Evolutionary conservation across 139 green algal species (phyloP), one percentile per base, ranked within the genome.

Genomic region (Zygnema cylindricum): DNA sequence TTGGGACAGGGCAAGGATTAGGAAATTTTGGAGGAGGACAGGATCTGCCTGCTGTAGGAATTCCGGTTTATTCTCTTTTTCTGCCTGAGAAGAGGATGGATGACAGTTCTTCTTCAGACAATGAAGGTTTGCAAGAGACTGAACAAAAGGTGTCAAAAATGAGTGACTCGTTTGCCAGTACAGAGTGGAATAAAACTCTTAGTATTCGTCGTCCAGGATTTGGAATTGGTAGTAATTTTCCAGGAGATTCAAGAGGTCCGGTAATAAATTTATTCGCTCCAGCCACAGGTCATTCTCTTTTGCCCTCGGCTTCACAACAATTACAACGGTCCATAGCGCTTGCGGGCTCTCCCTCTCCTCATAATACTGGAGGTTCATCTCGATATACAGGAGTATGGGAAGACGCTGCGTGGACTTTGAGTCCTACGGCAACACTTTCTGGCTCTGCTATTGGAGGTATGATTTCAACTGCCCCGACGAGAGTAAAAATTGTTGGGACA

Each of bases 281-380:
- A 43, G 11, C 71, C 36, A 43, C 36, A 73, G 77, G 38, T 7
- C 32, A 42, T 54, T 54, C 35, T 3, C 76, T 54, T 3, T 41
- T 63, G 77, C 33, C 40, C 16, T 35, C n/a, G 21, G 77, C 77
- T 22, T 84, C 77, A 23, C 77, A 84, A 33, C 77, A 84, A 2
- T n/a, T 84, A 7, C 77, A 84, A 7, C 77, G 77, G 38, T 84
- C 77, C 25, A 84, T 84, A 49, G 33, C 41, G 41, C n/a, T 84
- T 54, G 41, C 35, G 25, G 38, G 77, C 49, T 22, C 30, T 32
- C 36, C 71, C 16, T 42, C 43, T 25, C 7, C 11, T 7, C 71
- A 63, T 63, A 63, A 63, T 63, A 25, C 49, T 63, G 16, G 7
- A 63, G 36, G 7, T 16, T 40, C 71, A 7, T 43, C 71, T 43